Conservation (phyloP, 352 stramenopile genomes). For the Thalassiosira hispida region DNA sequence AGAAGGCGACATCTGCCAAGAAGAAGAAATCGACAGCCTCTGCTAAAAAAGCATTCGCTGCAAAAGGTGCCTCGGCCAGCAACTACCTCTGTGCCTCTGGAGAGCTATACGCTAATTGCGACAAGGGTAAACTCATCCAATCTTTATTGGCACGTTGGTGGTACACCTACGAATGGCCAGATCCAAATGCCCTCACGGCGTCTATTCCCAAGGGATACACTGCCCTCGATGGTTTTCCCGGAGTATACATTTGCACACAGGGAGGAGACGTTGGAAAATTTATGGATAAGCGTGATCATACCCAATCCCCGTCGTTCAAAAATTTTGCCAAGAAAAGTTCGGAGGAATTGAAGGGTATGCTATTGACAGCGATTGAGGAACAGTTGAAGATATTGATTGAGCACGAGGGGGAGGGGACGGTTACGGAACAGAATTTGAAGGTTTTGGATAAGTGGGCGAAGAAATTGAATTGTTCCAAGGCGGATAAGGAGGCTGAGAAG, state of each 20-base stretch:
- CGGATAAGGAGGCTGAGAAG: constrained; percentile 82
- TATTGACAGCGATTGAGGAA: constrained; percentile 76
- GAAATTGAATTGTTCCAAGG: constrained; percentile 77
- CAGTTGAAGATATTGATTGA: constrained; percentile 79
- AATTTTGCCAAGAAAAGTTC: constrained; percentile 80
- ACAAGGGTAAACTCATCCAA: constrained; percentile 81
- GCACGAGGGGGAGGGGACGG: constrained; percentile 68
- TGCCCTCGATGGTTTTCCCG: constrained; percentile 81
- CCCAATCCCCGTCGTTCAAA: constrained; percentile 69
- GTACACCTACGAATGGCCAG: constrained; percentile 84
- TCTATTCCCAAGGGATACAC: constrained; percentile 74
- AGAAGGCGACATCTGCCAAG: constrained; percentile 44
- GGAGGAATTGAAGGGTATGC: constrained; percentile 76
- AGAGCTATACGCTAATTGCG: constrained; percentile 68
- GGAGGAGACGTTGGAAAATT: constrained; percentile 80
- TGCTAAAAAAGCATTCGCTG: constrained; percentile 18
- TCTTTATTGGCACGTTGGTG: constrained; percentile 82
- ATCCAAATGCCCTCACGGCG: constrained; percentile 42
- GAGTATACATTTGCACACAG: constrained; percentile 80
- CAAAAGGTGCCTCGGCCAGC: constrained; percentile 30
- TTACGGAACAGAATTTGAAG: constrained; percentile 79
- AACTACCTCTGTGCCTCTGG: constrained; percentile 56
- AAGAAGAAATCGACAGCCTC: constrained; percentile 36
- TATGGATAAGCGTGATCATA: constrained; percentile 72
- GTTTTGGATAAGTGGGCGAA: constrained; percentile 79